Conservation (phyloP, 805 yeast genomes). For the Candida silvatica region DNA sequence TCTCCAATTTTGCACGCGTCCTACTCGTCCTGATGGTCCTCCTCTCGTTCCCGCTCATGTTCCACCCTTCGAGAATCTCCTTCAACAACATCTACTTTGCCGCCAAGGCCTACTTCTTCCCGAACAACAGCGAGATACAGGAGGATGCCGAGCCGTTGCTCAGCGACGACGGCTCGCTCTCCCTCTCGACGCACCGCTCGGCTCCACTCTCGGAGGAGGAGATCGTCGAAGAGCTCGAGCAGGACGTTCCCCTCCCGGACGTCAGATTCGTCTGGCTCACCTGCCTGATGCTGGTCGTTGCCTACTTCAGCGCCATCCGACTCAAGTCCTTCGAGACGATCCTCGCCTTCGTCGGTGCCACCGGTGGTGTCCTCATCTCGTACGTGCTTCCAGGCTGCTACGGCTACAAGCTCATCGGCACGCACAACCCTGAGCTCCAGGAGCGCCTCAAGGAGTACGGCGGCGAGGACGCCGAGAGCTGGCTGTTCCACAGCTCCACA, state of each 20-base stretch:
- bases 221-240: conserved; percentile 4
- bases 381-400: conserved; percentile 74
- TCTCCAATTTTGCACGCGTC: conserved; percentile 46
- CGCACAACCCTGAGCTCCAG: conserved; percentile 10
- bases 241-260: conserved; percentile 37
- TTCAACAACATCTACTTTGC: conserved; percentile 46
- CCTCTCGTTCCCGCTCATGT: conserved; percentile 71
- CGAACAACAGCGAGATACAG: not conserved
- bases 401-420: conserved; percentile 51
- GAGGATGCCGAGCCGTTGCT: conserved; percentile 9
- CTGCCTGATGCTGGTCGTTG: conserved; percentile 30
- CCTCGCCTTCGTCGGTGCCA: conserved; percentile 69
- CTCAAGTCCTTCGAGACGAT: conserved; percentile 61
- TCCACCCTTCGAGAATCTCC: conserved; percentile 74
- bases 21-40: conserved; percentile 64
- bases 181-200: not conserved
- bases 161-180: not conserved
- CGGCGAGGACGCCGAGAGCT: conserved; percentile 14
- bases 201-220: not conserved
- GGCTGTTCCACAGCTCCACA: conserved; percentile 14
- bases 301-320: conserved; percentile 50
- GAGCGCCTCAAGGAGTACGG: conserved; percentile 12
- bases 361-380: conserved; percentile 75
- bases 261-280: conserved; percentile 43
- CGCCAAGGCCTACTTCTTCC: conserved; percentile 2